Conservation (phyloP, 441 rosid genomes). For the Corymbia citriodora region DNA sequence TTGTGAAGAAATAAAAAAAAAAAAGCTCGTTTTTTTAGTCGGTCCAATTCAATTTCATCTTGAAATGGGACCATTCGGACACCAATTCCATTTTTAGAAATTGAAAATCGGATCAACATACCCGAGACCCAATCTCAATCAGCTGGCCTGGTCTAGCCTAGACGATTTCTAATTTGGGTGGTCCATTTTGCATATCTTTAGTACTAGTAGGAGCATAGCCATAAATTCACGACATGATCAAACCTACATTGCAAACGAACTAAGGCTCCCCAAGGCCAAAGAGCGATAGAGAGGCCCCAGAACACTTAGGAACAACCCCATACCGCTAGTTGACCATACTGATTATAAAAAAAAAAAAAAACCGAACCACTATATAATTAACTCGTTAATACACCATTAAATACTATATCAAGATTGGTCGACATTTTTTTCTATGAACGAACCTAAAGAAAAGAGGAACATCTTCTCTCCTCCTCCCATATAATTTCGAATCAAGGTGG, state of each 20-base stretch:
- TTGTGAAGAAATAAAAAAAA: too few species aligned
- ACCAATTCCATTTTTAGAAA: too few species aligned
- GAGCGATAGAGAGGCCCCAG: not conserved
- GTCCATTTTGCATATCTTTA: too few species aligned
- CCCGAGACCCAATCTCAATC: too few species aligned
- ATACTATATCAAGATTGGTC: not conserved
- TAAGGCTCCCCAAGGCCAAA: fast-evolving
- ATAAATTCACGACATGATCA: not conserved
- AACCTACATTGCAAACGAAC: not conserved
- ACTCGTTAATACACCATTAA: not conserved
- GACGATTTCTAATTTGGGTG: too few species aligned
- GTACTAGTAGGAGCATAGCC: not conserved
- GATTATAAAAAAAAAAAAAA: not conserved
- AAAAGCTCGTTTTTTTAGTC: too few species aligned
- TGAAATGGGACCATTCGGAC: too few species aligned
- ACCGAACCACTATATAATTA: not conserved
- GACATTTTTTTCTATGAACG: not conserved
- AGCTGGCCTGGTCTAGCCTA: too few species aligned
- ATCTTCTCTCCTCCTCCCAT: not conserved
- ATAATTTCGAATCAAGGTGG: not conserved
- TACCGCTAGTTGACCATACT: fast-evolving
- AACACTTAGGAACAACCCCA: not conserved
- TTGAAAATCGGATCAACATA: too few species aligned
- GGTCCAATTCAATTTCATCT: too few species aligned
- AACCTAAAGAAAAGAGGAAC: not conserved